A percentile compares a stretch with the other conserved stretches of the same genome.
phyloP scores from a whole-genome alignment of 495 filamentous ascomycete species.

The Aspergillus haitiensis region DNA sequence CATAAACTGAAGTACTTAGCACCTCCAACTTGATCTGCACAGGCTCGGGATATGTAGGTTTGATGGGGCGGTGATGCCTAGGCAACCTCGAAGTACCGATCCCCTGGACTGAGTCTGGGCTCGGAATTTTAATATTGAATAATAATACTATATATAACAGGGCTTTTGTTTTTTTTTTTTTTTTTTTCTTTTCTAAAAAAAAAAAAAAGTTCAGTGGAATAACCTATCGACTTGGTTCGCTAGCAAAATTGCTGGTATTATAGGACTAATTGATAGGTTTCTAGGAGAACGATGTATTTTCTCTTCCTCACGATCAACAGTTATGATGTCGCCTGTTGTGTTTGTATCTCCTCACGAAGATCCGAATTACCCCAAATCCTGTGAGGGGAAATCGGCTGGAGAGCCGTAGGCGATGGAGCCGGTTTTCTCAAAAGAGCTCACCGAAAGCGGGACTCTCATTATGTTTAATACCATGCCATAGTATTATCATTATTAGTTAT shows the following conservation, averaged over 20 bases:
- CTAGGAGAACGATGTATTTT: neutral
- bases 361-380: conserved; percentile 36
- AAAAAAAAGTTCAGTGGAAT: neutral
- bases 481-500: too few relatives aligned
- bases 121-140: neutral
- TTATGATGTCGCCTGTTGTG: too few relatives aligned
- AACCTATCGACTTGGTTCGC: neutral
- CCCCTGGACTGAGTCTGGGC: neutral
- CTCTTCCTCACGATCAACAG: neutral
- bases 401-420: conserved; percentile 20
- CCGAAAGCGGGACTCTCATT: conserved; percentile 25
- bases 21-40: neutral
- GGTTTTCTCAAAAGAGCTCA: conserved; percentile 35
- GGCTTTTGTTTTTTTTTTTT: neutral
- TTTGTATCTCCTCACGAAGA: too few relatives aligned
- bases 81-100: conserved; percentile 8
- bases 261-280: neutral
- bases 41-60: neutral
- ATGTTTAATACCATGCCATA: neutral
- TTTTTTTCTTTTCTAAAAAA: neutral
- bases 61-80: conserved; percentile 1
- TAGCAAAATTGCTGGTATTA: neutral
- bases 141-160: neutral
- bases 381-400: conserved; percentile 36
- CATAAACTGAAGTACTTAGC: too few relatives aligned